Percentiles rank a stretch among this genome's conserved stretches.
These are phyloP conservation scores for Eucalyptus pumila DNA, from an alignment of 345 rosid species.

Conservation along the genomic window DNA sequence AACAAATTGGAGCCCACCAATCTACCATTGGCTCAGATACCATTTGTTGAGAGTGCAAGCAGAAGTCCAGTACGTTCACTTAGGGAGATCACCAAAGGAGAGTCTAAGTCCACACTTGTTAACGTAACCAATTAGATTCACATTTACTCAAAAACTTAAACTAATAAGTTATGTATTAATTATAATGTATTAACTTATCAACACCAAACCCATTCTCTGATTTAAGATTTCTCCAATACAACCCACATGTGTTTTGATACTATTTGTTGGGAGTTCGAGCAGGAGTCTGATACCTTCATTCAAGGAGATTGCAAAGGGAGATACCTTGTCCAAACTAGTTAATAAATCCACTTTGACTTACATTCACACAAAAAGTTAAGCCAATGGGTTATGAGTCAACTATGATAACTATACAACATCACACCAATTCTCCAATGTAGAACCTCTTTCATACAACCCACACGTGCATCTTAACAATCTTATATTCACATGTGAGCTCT, in stretches of 20 bases:
- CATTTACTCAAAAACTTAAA: too few relatives aligned
- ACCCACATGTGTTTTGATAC: background rate
- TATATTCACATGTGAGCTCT: background rate
- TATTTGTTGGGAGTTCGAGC: fast-evolving
- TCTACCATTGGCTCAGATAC: background rate
- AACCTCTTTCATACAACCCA: background rate
- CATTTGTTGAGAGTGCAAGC: background rate
- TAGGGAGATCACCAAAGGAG: background rate
- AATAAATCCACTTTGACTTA: too few relatives aligned
- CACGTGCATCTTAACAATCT: background rate
- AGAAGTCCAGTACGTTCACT: background rate
- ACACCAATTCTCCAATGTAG: too few relatives aligned
- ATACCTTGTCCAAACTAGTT: too few relatives aligned
- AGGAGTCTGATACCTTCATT: too few relatives aligned
- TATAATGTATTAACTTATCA: too few relatives aligned
- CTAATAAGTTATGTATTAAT: too few relatives aligned
- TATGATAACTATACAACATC: too few relatives aligned
- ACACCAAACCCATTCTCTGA: background rate
- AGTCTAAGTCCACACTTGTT: background rate
- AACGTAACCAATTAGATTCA: background rate
- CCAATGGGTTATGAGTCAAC: too few relatives aligned
- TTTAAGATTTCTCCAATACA: background rate
- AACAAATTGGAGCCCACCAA: background rate
- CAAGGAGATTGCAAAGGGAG: too few relatives aligned
- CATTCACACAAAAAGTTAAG: too few relatives aligned